Evolutionary conservation across 2,329 filamentous ascomycete species (phyloP).

Genomic region (Lecanicillium sp.): DNA sequence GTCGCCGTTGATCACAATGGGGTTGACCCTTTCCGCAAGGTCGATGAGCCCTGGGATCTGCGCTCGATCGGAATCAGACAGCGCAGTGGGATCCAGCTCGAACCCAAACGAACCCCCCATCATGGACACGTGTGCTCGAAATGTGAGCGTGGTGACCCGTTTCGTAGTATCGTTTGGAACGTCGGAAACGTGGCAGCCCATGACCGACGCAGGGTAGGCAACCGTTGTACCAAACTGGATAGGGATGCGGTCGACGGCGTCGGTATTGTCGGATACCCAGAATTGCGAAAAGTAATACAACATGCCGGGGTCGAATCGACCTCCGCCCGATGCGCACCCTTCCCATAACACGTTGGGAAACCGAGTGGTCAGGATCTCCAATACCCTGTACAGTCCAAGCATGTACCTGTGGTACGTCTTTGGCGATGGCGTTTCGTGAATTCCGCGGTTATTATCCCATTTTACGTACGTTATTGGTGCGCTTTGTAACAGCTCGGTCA

Average conservation of each 20-base stretch:
- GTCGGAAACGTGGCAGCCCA: conserved; percentile 56
- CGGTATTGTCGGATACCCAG: conserved; percentile 60
- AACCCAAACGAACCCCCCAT: conserved; percentile 62
- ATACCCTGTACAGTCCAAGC: conserved; percentile 54
- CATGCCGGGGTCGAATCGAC: conserved; percentile 55
- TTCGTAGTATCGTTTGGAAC: conserved; percentile 51
- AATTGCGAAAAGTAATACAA: conserved; percentile 58
- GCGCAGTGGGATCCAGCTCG: conserved; percentile 49
- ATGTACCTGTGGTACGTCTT: conserved; percentile 51
- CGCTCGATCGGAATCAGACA: conserved; percentile 40
- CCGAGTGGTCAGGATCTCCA: conserved; percentile 47
- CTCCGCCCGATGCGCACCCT: conserved; percentile 57
- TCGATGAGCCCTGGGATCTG: conserved; percentile 46
- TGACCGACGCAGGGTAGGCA: conserved; percentile 52
- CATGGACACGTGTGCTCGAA: conserved; percentile 58
- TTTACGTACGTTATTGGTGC: conserved; percentile 54
- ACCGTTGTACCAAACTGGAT: conserved; percentile 59
- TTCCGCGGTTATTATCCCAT: conserved; percentile 60
- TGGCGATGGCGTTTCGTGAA: conserved; percentile 50
- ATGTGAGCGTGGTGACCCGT: conserved; percentile 47
- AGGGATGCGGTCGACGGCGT: conserved; percentile 51
- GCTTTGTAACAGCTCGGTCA: conserved; percentile 45
- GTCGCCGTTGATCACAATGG: conserved; percentile 48
- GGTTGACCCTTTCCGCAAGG: conserved; percentile 48
- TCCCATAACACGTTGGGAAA: conserved; percentile 59